A percentile compares a stretch with the other conserved stretches of the same genome.
These are phyloP conservation scores for Beauveria rudraprayagi DNA, from an alignment of 2,329 filamentous ascomycete genomes.

Conservation along the genomic window DNA sequence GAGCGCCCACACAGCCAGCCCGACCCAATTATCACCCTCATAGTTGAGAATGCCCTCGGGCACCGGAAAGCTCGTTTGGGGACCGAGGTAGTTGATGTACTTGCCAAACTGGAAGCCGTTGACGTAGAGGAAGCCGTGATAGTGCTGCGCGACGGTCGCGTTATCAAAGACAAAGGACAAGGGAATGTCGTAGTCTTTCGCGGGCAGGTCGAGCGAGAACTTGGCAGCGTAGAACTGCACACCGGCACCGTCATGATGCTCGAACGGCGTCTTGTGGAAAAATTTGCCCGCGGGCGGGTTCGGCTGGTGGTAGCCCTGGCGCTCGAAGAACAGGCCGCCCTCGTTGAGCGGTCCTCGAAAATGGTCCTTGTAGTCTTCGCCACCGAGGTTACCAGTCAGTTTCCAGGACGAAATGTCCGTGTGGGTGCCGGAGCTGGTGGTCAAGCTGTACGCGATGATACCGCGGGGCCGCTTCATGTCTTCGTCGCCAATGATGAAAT, in stretches of 20 bases:
- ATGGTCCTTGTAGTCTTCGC: conserved; percentile 49
- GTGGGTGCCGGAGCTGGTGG: conserved; percentile 30
- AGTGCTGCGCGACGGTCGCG: conserved; percentile 26
- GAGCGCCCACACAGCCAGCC: conserved; percentile 51
- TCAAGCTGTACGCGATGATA: conserved; percentile 48
- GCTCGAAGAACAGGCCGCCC: conserved; percentile 47
- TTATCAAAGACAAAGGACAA: conserved; percentile 45
- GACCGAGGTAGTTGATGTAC: conserved; percentile 55
- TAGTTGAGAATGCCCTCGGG: conserved; percentile 62
- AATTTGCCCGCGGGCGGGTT: conserved; percentile 26
- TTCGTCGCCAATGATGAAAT: conserved; percentile 47
- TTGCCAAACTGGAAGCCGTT: conserved; percentile 61
- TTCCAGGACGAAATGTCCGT: conserved; percentile 46
- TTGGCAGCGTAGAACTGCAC: conserved; percentile 47
- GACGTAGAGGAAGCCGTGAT: conserved; percentile 55
- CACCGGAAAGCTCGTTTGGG: conserved; percentile 59
- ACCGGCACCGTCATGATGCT: conserved; percentile 29
- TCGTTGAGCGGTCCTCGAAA: conserved; percentile 53
- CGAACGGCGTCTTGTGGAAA: conserved; percentile 18
- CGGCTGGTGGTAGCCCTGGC: conserved; percentile 50
- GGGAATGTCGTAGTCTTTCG: conserved; percentile 44
- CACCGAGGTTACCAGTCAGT: conserved; percentile 54
- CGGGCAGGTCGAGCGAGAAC: conserved; percentile 45
- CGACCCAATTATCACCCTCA: conserved; percentile 56
- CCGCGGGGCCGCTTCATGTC: conserved; percentile 51